Conservation (phyloP, 1,139 yeast genomes). For the Saccharomyces uvarum region DNA sequence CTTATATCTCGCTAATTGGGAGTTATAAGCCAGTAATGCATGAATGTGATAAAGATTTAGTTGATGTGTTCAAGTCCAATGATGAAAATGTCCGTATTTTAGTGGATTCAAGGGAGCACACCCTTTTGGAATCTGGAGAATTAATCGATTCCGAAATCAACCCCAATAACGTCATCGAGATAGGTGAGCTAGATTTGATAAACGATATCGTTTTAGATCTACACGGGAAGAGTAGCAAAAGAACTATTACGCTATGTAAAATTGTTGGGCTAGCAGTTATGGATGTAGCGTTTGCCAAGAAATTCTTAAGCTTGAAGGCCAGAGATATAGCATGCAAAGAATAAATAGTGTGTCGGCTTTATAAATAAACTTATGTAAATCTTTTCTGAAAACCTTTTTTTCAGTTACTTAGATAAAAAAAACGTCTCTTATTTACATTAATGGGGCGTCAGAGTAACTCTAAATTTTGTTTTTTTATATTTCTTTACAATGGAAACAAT, state of each 20-base stretch:
- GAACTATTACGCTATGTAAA: conserved; percentile 40
- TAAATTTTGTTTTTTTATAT: too few relatives aligned
- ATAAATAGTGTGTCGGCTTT: neutral
- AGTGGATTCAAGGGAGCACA: conserved; percentile 54
- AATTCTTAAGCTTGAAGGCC: conserved; percentile 5
- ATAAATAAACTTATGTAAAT: neutral
- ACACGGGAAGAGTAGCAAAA: conserved; percentile 6
- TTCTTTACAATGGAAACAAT: too few relatives aligned
- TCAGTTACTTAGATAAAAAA: too few relatives aligned
- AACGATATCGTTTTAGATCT: conserved; percentile 5
- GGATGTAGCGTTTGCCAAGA: conserved; percentile 45
- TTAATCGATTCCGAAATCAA: conserved; percentile 41
- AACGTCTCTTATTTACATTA: too few relatives aligned
- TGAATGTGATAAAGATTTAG: conserved; percentile 47
- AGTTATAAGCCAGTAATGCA: conserved; percentile 64
- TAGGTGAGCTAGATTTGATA: conserved; percentile 34
- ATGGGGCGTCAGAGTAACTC: too few relatives aligned
- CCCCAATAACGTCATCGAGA: conserved; percentile 38
- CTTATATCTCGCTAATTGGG: conserved; percentile 55
- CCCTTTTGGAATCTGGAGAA: conserved; percentile 59
- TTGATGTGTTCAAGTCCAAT: conserved; percentile 24
- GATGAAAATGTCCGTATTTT: conserved; percentile 34
- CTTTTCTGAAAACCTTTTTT: neutral
- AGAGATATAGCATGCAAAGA: neutral
- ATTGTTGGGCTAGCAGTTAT: conserved; percentile 55